Conservation (phyloP, 2,329 filamentous ascomycete species). For the Sclerotinia minor region DNA sequence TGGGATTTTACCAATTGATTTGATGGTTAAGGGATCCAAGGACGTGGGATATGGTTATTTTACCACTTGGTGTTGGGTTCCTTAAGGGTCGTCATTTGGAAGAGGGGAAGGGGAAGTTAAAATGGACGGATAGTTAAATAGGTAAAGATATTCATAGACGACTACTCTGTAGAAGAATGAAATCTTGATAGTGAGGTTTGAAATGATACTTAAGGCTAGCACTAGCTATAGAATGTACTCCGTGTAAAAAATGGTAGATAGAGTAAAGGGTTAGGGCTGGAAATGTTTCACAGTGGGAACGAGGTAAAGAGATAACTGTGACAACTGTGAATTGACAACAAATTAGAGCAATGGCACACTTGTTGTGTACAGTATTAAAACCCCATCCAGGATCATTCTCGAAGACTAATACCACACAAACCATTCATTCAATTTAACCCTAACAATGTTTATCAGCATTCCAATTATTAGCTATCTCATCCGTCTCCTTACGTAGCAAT, state of each 20-base stretch:
- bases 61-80: background rate
- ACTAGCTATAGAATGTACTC: background rate
- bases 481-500: conserved; percentile 1
- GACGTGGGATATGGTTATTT: conserved; percentile 1
- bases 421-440: background rate
- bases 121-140: background rate
- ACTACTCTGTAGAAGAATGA: background rate
- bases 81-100: background rate
- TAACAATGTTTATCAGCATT: background rate
- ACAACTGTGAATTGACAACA: too few species aligned
- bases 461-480: conserved; percentile 1
- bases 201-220: background rate
- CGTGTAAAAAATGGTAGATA: background rate
- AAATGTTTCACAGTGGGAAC: background rate
- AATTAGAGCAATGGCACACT: too few species aligned
- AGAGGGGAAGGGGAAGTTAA: background rate
- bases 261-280: background rate
- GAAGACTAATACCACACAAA: background rate
- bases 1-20: conserved; percentile 8
- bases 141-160: background rate
- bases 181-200: background rate
- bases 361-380: background rate
- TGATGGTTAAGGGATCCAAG: conserved; percentile 1
- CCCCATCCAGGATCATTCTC: conserved; percentile 8
- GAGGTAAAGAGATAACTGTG: background rate